phyloP scores from a whole-genome alignment of 495 filamentous ascomycete genomes.

The Friedmanniomyces endolithicus region DNA sequence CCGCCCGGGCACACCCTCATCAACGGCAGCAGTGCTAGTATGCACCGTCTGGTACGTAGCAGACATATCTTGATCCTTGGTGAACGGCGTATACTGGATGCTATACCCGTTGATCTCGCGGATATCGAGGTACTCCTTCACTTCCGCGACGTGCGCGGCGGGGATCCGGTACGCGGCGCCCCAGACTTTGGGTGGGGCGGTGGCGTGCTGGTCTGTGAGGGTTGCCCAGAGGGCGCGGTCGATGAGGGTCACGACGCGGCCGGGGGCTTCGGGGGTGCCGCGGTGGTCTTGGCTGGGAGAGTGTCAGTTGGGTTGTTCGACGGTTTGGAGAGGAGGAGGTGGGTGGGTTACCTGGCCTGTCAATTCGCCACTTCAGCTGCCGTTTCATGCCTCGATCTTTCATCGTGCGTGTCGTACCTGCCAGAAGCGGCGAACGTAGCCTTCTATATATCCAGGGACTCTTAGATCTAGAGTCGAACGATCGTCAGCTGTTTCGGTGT shows the following conservation, averaged over 20 bases:
- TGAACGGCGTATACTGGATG: constrained; percentile 75
- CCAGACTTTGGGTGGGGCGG: constrained; percentile 59
- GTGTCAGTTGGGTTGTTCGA: neutral
- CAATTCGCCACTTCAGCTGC: constrained; percentile 20
- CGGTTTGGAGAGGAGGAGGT: neutral
- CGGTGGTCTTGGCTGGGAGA: constrained; percentile 73
- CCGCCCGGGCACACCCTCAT: neutral
- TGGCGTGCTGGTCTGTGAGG: constrained; percentile 49
- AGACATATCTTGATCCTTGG: constrained; percentile 36
- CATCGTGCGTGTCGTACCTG: constrained; percentile 48
- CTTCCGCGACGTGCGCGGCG: constrained; percentile 57
- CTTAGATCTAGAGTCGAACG: constrained; percentile 48
- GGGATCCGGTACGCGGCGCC: constrained; percentile 88
- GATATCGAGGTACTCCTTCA: constrained; percentile 83
- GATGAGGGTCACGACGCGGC: constrained; percentile 88
- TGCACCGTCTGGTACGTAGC: constrained; percentile 22
- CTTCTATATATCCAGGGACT: constrained; percentile 80
- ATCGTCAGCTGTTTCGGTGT: neutral
- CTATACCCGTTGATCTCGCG: constrained; percentile 95
- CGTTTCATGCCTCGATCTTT: neutral
- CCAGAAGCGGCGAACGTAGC: constrained; percentile 96
- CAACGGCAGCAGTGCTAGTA: constrained; percentile 11
- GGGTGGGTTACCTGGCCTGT: constrained; percentile 43
- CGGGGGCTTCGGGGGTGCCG: constrained; percentile 74
- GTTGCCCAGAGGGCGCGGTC: constrained; percentile 67